Base-by-base conservation (phyloP, 163 green algal species). In the Chloromonas sp. region DNA sequence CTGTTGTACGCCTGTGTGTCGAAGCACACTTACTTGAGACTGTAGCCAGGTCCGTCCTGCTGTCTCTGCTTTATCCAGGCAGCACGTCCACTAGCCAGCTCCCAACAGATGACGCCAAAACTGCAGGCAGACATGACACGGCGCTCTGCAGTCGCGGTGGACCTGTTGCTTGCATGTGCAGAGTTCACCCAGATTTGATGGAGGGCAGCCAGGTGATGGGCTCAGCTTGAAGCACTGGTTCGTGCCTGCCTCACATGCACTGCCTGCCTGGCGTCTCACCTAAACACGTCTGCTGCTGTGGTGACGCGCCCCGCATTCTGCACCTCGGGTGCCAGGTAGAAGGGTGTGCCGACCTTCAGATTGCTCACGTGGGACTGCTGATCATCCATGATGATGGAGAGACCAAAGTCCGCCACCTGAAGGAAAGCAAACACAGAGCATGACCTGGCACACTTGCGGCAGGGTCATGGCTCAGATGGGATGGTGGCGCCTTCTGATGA, bases 241-340 rank as follows among this genome's bases (percentile, higher is more conserved):
- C 66, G 11, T 11, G 66, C 66, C 66, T 5, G 5, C 66, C 66
- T 11, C 66, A 11, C 66, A 74, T 74, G 66, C 36, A 36, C 66
- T 74, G 66, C 66, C 5, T 11, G 5, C 66, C 66, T 11, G 66
- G 66, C 11, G 66, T 11, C 66, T 74, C 66, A 74, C 66, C 66
- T 74, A 11, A 74, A 74, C 66, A 74, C 66, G 66, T 74, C 66
- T 11, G 66, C 66, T 15, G 66, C 66, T 11, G 66, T 74, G 66
- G 66, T 74, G 66, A 74, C 66, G 5, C 66, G 5, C 66, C 66
- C 66, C 11, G 66, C 66, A 11, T 74, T 5, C 66, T 81, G 74
- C 76, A 84, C 83, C 76, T 89, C 78, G 58, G 78, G 78, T 58
- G 78, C 78, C 1, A 83, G 59, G 79, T 83, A 83, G 60, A 88